Base-by-base conservation (phyloP, 495 filamentous ascomycete genomes). In the Daldinia childiae region DNA sequence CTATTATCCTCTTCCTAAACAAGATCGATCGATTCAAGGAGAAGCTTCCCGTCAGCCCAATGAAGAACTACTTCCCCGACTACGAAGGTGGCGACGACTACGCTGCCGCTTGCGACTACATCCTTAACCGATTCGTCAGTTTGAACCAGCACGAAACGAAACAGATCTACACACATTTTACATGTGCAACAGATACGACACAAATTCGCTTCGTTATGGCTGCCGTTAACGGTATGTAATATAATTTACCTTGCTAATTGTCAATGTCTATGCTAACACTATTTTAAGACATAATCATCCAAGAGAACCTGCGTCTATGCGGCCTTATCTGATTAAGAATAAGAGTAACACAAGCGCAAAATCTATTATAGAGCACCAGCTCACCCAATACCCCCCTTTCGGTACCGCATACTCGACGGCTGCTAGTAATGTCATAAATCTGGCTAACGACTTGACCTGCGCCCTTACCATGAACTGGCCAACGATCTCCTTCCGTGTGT, bases 151-250 rank as follows among this genome's bases (percentile, higher is more conserved):
- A 97, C 77, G 95, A 97, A 82, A 97, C 94, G 62, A 99, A 99
- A 86, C 95, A 99, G 80, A 98, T 99, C 81, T 99, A 99, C 84
- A 98, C 97, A 54, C 95, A 99, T 82, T 98, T 98, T 85, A 99
- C 95, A 62, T 98, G 97, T 78, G 95, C 95, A 29, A 98, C 95
- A 27, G 95, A 99, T 80, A 99, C 95, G 30, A 94, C 92, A 74
- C 95, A 99, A 80, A 99, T 99, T 73, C 93, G 96, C 66, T 99
- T 99, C 87, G 95, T 99, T 81, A 99, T 99, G 95, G 95, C 96
- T 57, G 95, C 95, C 38, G 95, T 99, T 73, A 99, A 99, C 85
- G 95, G 95, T 98, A 88, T 77, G 91, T 81, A 61, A 15, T n/a
- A 14, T 9, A 6, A 54, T 29, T 17, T 54, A 1, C 12, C 6